A percentile compares a stretch with the other conserved stretches of the same genome.
phyloP scores from a whole-genome alignment of 2,329 filamentous ascomycete species.

The Alternaria arbusti region DNA sequence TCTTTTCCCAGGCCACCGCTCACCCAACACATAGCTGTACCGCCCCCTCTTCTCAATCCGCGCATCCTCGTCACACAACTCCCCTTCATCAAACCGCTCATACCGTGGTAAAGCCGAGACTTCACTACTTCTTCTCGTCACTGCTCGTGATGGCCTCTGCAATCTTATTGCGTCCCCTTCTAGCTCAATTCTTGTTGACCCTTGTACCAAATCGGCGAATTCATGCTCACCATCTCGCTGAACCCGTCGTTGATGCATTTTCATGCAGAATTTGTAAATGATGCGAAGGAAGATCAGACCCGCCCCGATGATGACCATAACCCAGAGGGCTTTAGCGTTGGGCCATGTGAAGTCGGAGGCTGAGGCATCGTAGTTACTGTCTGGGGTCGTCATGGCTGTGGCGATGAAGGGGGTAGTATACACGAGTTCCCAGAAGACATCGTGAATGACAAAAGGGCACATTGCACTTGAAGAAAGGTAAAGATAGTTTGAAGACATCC shows the following conservation, averaged over 20 bases:
- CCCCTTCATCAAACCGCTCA: neutral
- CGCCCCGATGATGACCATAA: neutral
- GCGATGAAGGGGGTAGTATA: neutral
- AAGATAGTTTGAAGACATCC: neutral
- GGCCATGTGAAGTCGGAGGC: conserved; percentile 2
- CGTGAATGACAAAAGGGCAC: neutral
- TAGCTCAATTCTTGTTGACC: neutral
- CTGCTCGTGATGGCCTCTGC: neutral
- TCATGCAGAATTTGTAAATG: neutral
- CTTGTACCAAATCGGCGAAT: neutral
- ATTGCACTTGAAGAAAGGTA: neutral
- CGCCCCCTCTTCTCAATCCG: conserved; percentile 3
- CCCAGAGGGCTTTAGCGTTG: neutral
- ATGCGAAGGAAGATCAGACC: neutral
- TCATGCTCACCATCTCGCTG: neutral
- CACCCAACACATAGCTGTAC: conserved; percentile 5
- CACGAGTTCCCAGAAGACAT: neutral
- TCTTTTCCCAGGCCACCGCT: neutral
- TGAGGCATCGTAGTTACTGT: neutral
- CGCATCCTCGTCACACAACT: neutral
- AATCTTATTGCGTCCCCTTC: neutral
- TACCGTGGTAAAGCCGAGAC: conserved; percentile 2
- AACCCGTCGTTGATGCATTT: neutral
- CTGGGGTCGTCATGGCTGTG: neutral
- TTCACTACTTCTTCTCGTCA: neutral